Evolutionary conservation across 1,139 yeast species (phyloP).

Genomic region (Diutina ranongensis): DNA sequence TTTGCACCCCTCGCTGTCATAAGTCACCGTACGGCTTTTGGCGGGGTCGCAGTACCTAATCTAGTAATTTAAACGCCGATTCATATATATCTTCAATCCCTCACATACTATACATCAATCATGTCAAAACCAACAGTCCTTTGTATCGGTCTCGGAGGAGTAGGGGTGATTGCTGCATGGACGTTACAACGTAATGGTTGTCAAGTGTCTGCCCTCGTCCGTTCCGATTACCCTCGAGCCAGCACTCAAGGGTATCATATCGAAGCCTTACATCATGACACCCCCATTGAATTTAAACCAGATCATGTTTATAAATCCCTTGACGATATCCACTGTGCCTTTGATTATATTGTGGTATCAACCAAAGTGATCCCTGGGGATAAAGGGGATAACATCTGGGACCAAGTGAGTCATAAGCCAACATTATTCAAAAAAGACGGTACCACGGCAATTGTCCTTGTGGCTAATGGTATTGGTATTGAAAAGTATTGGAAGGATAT

Average conservation of each 20-base stretch:
- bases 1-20: too few relatives aligned
- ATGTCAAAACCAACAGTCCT: conserved; percentile 14
- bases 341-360: conserved; percentile 55
- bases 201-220: conserved; percentile 48
- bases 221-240: conserved; percentile 53
- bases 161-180: conserved; percentile 60
- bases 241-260: conserved; percentile 43
- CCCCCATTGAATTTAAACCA: conserved; percentile 43
- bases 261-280: conserved; percentile 52
- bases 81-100: too few relatives aligned
- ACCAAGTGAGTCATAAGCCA: background rate
- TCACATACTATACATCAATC: too few relatives aligned
- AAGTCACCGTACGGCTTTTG: too few relatives aligned
- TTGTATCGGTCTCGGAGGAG: conserved; percentile 61
- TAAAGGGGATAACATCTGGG: background rate
- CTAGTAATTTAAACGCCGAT: too few relatives aligned
- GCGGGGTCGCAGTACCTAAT: too few relatives aligned
- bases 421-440: background rate
- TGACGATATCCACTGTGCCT: conserved; percentile 39
- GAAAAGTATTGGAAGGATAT: conserved; percentile 24
- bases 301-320: conserved; percentile 28
- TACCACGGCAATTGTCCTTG: conserved; percentile 42
- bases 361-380: conserved; percentile 69
- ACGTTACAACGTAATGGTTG: conserved; percentile 36
- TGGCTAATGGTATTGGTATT: conserved; percentile 70